Base-by-base conservation (phyloP, 2,329 filamentous ascomycete genomes). In the Colletotrichum chrysophilum region DNA sequence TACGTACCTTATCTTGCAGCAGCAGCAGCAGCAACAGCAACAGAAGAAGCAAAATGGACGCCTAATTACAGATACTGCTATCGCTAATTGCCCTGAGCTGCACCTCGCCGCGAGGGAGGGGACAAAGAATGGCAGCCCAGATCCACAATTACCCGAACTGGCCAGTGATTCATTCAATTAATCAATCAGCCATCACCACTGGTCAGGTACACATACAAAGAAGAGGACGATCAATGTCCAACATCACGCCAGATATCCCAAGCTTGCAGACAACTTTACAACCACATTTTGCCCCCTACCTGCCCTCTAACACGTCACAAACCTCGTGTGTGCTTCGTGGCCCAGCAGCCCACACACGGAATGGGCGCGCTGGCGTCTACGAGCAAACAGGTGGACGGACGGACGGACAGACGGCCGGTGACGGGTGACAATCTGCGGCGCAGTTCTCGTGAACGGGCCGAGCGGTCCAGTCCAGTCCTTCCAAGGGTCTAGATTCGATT, bases 71-170 rank as follows among this genome's bases (percentile, higher is more conserved):
- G 43, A 52, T 52, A 52, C n/a, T 52, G 43, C 43, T 21, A 52
- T 52, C 43, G 1, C 43, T 52, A 52, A 21, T 13, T 52, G 43
- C 43, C n/a, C 43, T 24, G 43, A 7, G 43, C 43, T 52, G 43
- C 43, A 52, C 12, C 43, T 52, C 43, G n/a, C 43, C 43, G 43
- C 43, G 43, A 52, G 55, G 38, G 48, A 36, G 16, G n/a, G 58
- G 64, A 64, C 34, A 64, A 74, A 64, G n/a, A 62, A 73, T 58
- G 38, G 24, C 10, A 30, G 43, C 30, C 62, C 21, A 26, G 66
- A 32, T 70, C 71, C 71, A 74, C 66, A 74, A 48, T 74, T 74
- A 74, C 66, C 71, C 71, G 66, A 48, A n/a, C 66, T n/a, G 58
- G 43, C 56, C 14, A 73, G 48, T 55, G 34, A 66, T 28, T 30